These are phyloP conservation scores for Trematosphaeria pertusa DNA, from an alignment of 2,329 filamentous ascomycete species.

Conservation along the genomic window DNA sequence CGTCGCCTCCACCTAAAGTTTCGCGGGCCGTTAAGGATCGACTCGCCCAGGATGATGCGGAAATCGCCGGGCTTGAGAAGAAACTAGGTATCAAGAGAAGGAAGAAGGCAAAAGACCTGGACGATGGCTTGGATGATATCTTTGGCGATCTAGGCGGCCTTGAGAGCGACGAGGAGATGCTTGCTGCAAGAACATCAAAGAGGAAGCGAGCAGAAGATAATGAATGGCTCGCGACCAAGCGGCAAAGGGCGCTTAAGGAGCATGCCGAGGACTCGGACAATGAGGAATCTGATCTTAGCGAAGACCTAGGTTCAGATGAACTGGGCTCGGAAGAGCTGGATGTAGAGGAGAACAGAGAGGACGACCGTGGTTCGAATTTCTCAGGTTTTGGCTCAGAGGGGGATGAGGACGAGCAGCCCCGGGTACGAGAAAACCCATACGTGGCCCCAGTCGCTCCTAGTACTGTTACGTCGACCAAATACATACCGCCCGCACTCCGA, in stretches of 20 bases:
- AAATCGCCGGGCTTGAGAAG: conserved; percentile 86
- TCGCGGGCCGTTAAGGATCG: conserved; percentile 59
- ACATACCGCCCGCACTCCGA: conserved; percentile 85
- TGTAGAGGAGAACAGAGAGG: conserved; percentile 42
- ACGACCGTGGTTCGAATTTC: conserved; percentile 34
- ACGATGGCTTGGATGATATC: conserved; percentile 83
- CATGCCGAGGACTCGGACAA: conserved; percentile 25
- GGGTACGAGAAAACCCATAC: conserved; percentile 83
- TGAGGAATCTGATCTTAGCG: conserved; percentile 31
- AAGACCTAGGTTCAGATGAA: conserved; percentile 42
- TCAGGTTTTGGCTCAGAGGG: conserved; percentile 42
- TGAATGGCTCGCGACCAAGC: conserved; percentile 66
- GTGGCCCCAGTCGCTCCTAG: conserved; percentile 79
- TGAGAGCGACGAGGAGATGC: conserved; percentile 55
- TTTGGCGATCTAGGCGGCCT: conserved; percentile 67
- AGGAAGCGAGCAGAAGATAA: conserved; percentile 65
- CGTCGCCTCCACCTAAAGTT: conserved; percentile 32
- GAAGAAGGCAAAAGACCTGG: conserved; percentile 72
- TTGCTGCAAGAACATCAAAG: conserved; percentile 56
- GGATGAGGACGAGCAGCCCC: conserved; percentile 34
- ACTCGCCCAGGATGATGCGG: conserved; percentile 81
- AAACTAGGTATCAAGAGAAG: conserved; percentile 83
- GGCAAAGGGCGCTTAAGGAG: conserved; percentile 56
- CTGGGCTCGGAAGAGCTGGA: conserved; percentile 32
- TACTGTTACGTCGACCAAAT: conserved; percentile 74